Evolutionary conservation across 2,329 filamentous ascomycete species (phyloP), one percentile per base, ranked within the genome.

Genomic region (Xylariomycetidae sp.): DNA sequence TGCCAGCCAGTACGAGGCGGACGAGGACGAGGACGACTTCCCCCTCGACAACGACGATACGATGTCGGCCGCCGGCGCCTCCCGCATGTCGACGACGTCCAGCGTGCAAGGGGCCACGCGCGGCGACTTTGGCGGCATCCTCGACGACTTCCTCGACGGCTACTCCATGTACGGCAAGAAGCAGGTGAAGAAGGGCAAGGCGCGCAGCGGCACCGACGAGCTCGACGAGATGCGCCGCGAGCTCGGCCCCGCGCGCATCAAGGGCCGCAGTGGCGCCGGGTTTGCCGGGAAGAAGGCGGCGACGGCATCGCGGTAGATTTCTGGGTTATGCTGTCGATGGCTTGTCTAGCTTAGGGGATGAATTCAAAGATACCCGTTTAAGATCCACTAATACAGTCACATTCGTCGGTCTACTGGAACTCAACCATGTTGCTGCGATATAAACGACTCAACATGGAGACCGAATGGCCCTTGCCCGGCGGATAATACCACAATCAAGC

Each of bases 61-160:
- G 5, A 16, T 29, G 7, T 29, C 34, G 4, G 34, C 34, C 22
- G 39, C 37, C 5, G 34, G 28, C 5, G 35, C 41, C 31, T 38
- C 35, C 7, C 78, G 76, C 4, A 67, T 80, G 50, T 80, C 77
- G 9, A 80, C 78, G 9, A 71, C 72, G 34, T 86, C 82, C 2
- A 82, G 76, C 42, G 79, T 85, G 1, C 73, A 63, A 54, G 82
- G 81, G 0, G 74, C 81, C 8, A 65, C 86, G 23, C 70, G 87
- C 28, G 67, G 72, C 24, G 89, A 95, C 56, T 95, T 98, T 59
- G 82, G 95, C 55, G 75, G 70, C 40, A 87, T 96, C 55, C 79
- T 98, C 70, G 90, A 96, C 54, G 89, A 95, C 36, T 98, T 98
- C 62, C 63, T 96, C 17, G 84, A 79, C 7, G 79, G 70, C 20